phyloP scores from a whole-genome alignment of 164 flowering plant species.

The grape (Vitis vinifera) region ASM3070453v1 NC_081817.1:19809501-19810000 shows the following conservation, averaged over 20 bases:
- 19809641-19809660: constrained; percentile 33
- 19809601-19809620: constrained; percentile 54
- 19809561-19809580: constrained; percentile 20
- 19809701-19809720: constrained; percentile 38
- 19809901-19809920: constrained; percentile 19
- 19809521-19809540: constrained; percentile 52
- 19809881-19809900: constrained; percentile 15
- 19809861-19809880: constrained; percentile 1
- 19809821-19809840: constrained; percentile 2
- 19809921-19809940: not conserved
- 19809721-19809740: constrained; percentile 26
- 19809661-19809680: constrained; percentile 36
- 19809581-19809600: constrained; percentile 34
- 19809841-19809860: not conserved
- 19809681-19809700: constrained; percentile 54
- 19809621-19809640: constrained; percentile 45
- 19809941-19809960: not conserved
- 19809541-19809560: constrained; percentile 22
- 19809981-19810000: constrained; percentile 8
- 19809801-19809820: constrained; percentile 44
- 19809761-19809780: constrained; percentile 43
- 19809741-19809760: constrained; percentile 39
- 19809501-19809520: constrained; percentile 33
- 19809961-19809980: constrained; percentile 8
- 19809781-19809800: constrained; percentile 60